Evolutionary conservation across 2,329 filamentous ascomycete genomes (phyloP), one percentile per base, ranked within the genome.

Genomic region (Lachnum nothofagi): DNA sequence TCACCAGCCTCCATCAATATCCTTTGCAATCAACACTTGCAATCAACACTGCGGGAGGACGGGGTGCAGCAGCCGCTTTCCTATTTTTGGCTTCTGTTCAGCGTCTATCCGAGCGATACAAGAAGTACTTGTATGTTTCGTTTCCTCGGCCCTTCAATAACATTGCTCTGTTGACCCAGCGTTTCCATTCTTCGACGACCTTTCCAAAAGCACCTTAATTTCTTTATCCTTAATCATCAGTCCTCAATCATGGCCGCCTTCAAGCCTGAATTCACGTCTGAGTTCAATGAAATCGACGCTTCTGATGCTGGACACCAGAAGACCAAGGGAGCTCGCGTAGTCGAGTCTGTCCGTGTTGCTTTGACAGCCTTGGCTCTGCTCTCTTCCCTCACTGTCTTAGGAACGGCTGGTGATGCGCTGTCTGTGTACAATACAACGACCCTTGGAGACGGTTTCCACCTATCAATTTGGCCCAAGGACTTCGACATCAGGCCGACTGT

Each of bases 401-500:
- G 74, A 22, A 70, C 80, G 9, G 72, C 78, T 3, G 76, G 70
- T 55, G 71, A 82, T 60, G 70, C 76, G 5, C 65, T 83, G 35
- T 64, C 70, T 24, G 74, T 78, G 31, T 83, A 81, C 66, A 70
- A 79, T 55, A 66, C 67, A 23, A 83, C 80, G 2, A 70, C 75
- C 14, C 59, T 74, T 1, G 61, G 62, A 16, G 67, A 70, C n/a
- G 70, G 73, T 39, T 77, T 70, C 58, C 58, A 75, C 19, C 70
- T 83, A 16, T 70, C 78, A 1, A 60, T 83, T 42, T 84, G 80
- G 80, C 80, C 80, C 0, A 65, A 69, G 12, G 65, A 74, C 24
- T 78, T 83, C 59, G 74, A 83, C 60, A 61, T 80, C 27, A 70
- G 76, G 41, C 79, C 80, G 2, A 79, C 76, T 3, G 66, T 77